Evolutionary conservation across 2,329 filamentous ascomycete genomes (phyloP).

Genomic region (Metarhizium album): DNA sequence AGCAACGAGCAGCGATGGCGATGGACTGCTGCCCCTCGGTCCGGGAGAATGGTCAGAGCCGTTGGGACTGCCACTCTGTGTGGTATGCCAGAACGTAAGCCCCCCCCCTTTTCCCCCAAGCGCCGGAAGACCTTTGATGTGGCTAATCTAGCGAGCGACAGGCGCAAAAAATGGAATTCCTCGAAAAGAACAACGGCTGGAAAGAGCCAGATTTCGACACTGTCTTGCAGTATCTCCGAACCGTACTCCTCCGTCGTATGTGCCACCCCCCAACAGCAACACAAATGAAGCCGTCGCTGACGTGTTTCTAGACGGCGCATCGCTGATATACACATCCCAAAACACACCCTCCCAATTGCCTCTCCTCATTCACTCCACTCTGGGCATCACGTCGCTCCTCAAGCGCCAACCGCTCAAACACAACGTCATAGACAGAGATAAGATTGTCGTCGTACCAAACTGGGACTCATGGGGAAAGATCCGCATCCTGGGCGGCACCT

Average conservation of each 20-base stretch:
- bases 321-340: conserved; percentile 74
- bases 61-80: conserved; percentile 74
- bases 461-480: conserved; percentile 99
- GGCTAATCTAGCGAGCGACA: conserved; percentile 22
- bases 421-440: conserved; percentile 87
- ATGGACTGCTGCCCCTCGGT: conserved; percentile 65
- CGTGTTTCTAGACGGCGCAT: conserved; percentile 55
- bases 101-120: conserved; percentile 17
- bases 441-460: conserved; percentile 87
- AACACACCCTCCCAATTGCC: conserved; percentile 68
- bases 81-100: conserved; percentile 86
- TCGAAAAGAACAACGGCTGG: conserved; percentile 87
- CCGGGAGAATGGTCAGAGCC: conserved; percentile 91
- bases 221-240: conserved; percentile 85
- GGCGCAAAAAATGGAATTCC: conserved; percentile 79
- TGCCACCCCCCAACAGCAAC: conserved; percentile 9
- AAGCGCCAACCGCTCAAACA: conserved; percentile 72
- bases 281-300: conserved; percentile 12
- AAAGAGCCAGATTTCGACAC: conserved; percentile 96
- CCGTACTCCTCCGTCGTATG: conserved; percentile 76
- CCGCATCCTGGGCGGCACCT: conserved; percentile 77
- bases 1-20: conserved; percentile 43
- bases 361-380: conserved; percentile 70
- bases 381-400: conserved; percentile 75
- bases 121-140: neutral